Base-by-base conservation (phyloP, 78 protist genomes). In the Speleostelium caveatum region DNA sequence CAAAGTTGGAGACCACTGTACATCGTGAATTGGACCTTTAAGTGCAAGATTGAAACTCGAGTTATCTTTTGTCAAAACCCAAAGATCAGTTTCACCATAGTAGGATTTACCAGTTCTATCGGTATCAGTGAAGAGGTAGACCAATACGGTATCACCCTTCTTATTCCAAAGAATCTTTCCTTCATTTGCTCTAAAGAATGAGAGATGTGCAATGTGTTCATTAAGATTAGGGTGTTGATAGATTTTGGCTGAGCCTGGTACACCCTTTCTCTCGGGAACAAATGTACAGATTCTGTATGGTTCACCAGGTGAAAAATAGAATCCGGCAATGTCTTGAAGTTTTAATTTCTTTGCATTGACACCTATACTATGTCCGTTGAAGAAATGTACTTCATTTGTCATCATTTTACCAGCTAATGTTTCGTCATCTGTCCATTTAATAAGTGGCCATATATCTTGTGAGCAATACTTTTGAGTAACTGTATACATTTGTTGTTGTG, bases 11-110 rank as follows among this genome's bases (percentile, higher is more conserved):
- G 79, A 49, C 94, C 94, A 88, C 55, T 76, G 76, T 22, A 88
- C 94, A 36, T 88, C 94, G 67, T 76, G 89, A 53, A 88, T 88
- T 30, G 87, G 87, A 3, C 87, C 94, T 73, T 88, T 88, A 38
- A 88, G 49, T 24, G 62, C 73, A 17, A 88, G 55, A 41, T 45
- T 75, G 59, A 61, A 78, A 73, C 65, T 38, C 33, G 56, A 66
- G 21, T 87, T 85, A 53, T 88, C 94, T 2, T 42, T 74, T 28
- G 73, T 33, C 7, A 88, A 61, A 77, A 60, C 74, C 80, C 87
- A 78, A 21, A 88, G 78, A 38, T 78, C 86, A 2, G 94, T 88
- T 62, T 76, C 87, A 56, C 94, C 94, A 41, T 88, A 88, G 56
- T 88, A 88, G 22, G 80, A 67, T 39, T 88, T 88, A 33, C 94